phyloP scores from a whole-genome alignment of 208 protist genomes.

The Herpetomonas muscarum region DNA sequence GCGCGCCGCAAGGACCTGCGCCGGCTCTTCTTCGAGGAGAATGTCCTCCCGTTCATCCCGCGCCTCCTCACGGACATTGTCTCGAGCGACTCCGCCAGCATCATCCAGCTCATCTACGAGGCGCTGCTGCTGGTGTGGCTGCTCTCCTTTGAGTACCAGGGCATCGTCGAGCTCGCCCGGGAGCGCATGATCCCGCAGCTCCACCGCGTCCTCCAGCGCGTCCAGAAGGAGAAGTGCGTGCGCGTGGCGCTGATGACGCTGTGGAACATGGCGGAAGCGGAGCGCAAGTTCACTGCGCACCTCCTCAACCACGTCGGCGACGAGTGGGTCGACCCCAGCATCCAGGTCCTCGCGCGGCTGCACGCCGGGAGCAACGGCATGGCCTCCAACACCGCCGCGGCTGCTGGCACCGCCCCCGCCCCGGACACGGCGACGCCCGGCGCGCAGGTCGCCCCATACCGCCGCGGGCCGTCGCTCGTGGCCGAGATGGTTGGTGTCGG shows the following conservation, averaged over 20 bases:
- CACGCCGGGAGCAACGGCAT: slow-evolving; percentile 18
- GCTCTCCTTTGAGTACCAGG: slow-evolving; percentile 81
- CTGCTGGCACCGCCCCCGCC: not conserved
- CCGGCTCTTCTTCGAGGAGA: slow-evolving; percentile 61
- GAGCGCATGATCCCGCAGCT: slow-evolving; percentile 83
- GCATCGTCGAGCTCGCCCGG: slow-evolving; percentile 63
- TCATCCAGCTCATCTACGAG: slow-evolving; percentile 85
- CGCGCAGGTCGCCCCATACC: slow-evolving; percentile 11
- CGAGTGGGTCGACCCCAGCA: slow-evolving; percentile 44
- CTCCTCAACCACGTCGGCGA: slow-evolving; percentile 39
- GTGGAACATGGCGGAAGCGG: slow-evolving; percentile 78
- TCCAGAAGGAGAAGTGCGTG: slow-evolving; percentile 92
- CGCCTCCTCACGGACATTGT: slow-evolving; percentile 80
- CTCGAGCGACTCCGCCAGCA: slow-evolving; percentile 66
- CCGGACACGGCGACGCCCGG: slow-evolving; percentile 1
- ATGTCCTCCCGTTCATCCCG: slow-evolving; percentile 60
- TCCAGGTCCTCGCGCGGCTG: slow-evolving; percentile 36
- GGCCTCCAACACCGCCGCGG: not conserved
- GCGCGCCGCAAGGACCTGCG: slow-evolving; percentile 71
- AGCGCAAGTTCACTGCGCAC: slow-evolving; percentile 54
- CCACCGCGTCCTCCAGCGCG: slow-evolving; percentile 81
- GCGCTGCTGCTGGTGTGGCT: slow-evolving; percentile 76
- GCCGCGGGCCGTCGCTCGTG: slow-evolving; percentile 66
- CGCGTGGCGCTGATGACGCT: slow-evolving; percentile 85
- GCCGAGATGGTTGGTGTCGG: slow-evolving; percentile 90